Base-by-base conservation (phyloP, 192 early-diverging fungal species). In the Oehlia diaphana region DNA sequence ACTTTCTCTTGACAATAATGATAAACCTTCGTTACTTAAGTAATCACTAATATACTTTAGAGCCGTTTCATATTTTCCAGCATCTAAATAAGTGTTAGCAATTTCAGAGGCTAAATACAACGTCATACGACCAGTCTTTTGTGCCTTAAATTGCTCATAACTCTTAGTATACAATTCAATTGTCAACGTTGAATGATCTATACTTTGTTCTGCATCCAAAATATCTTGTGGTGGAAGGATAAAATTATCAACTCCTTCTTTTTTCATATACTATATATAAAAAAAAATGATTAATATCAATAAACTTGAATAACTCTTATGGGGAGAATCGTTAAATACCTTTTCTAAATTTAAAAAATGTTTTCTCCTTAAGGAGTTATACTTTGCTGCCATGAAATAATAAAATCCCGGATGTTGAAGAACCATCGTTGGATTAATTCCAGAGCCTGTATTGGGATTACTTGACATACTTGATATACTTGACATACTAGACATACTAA, bases 141-240 rank as follows among this genome's bases (percentile, higher is more conserved):
- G 82, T 64, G 86, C 84, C 80, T 96, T 95, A 80, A 96, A 97
- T 62, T 93, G 91, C 65, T 97, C 96, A 76, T 97, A 97, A n/a
- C 94, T 90, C 78, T 95, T 95, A 8, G 95, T 96, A n/a, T 96
- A 79, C 4, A 97, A 81, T 73, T 96, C 94, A 74, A 97, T 95
- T 8, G 94, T 92, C 14, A 90, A 39, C 13, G 85, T 78, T 10
- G 91, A 85, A 78, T 95, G 93, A 82, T 94, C 93, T 16, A 93
- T 67, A 26, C 74, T 67, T 61, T 86, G 79, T 81, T 93, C 92
- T 19, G 81, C 84, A 31, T 72, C 79, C 58, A 83, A 69, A 12
- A 81, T 76, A 65, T 85, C 81, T 35, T 81, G 82, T 47, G 86
- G 81, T 53, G 87, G 87, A 10, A 65, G 78, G 19, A 63, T 79